Base-by-base conservation (phyloP, 2,329 filamentous ascomycete species). In the Neofusicoccum sp. region DNA sequence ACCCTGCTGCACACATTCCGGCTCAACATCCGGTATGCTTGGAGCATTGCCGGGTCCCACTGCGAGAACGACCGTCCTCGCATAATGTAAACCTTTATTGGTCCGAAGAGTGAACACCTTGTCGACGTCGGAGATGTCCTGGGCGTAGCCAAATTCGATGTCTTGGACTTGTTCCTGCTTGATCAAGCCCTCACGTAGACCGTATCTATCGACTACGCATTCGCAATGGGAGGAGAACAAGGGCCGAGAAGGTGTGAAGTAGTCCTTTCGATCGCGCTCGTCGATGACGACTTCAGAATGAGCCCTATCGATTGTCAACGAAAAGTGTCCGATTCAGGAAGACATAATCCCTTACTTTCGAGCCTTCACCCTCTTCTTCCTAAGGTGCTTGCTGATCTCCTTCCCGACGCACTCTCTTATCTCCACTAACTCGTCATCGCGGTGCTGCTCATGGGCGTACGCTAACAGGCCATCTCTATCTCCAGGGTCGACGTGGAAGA, bases 401-500 rank as follows among this genome's bases (percentile, higher is more conserved):
- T 89, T 91, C 0, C 90, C 90, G 0, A 92, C 89, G 64, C 89
- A 91, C 2, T 88, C 87, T 0, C 82, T 77, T 49, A 93, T 87
- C 73, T 93, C 88, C 48, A 83, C 78, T 7, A 92, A 73, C 67
- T 93, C 89, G 5, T 75, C 73, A 61, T 86, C 82, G n/a, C 86
- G 76, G 0, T 81, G 81, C 16, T 82, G 78, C 61, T 83, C 80
- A 66, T 89, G 86, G 0, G 88, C 82, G 73, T 87, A 89, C 1
- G 86, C 87, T 24, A 93, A 75, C 66, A 93, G 75, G 0, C 87
- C 87, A 75, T 93, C 90, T 1, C 89, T 80, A 71, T 93, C 89
- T 1, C 83, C 79, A 0, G 90, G 90, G 68, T 93, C 89, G 12
- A 90, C 80, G 69, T 95, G 90, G 77, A 91, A 93, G 68, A 93